phyloP scores from a whole-genome alignment of 2,329 filamentous ascomycete species.

The Pseudocercospora cruenta region DNA sequence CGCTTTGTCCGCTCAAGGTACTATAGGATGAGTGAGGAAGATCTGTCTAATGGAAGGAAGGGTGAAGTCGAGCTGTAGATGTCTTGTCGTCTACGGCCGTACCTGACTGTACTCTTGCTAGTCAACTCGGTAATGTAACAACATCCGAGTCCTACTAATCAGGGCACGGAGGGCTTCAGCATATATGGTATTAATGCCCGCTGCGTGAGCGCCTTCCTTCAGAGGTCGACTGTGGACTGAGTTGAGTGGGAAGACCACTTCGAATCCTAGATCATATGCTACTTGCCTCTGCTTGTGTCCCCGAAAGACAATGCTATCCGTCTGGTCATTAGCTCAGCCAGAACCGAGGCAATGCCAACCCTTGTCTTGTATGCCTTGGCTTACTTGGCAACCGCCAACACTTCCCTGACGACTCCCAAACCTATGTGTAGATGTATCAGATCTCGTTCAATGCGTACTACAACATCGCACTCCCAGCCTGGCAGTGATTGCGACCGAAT shows the following conservation, averaged over 20 bases:
- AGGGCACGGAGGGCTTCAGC: background rate
- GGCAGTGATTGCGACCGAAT: background rate
- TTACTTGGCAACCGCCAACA: background rate
- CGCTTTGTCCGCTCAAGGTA: background rate
- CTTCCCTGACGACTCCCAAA: background rate
- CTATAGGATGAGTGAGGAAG: background rate
- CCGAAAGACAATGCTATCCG: background rate
- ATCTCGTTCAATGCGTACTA: background rate
- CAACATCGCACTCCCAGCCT: background rate
- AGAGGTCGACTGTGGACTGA: background rate
- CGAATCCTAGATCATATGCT: background rate
- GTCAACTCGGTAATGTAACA: slow-evolving; percentile 6
- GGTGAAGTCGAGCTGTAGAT: background rate
- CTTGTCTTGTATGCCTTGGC: background rate
- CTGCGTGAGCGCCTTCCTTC: background rate
- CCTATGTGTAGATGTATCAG: too few relatives aligned
- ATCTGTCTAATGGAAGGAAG: too few relatives aligned
- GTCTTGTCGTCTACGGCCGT: slow-evolving; percentile 8
- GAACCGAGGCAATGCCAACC: background rate
- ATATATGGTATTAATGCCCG: background rate
- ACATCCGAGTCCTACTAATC: background rate
- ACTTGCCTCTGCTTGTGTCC: background rate
- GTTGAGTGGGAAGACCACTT: background rate
- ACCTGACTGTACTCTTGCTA: slow-evolving; percentile 3
- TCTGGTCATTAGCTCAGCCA: background rate